phyloP scores from a whole-genome alignment of 139 green algal genomes.

The Mychonastes homosphaera region DNA sequence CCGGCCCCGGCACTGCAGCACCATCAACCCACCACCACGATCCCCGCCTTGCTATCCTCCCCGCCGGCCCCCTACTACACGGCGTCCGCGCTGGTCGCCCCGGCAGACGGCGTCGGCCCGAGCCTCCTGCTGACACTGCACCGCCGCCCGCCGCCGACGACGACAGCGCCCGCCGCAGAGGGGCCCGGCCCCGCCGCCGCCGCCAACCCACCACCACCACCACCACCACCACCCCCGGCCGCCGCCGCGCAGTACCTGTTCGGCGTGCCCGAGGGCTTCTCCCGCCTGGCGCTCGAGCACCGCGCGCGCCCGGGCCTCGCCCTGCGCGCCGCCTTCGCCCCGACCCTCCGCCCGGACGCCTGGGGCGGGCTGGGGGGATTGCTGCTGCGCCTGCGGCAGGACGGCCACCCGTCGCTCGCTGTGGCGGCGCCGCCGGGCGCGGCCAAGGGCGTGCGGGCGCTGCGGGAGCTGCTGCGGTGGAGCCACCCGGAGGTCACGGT shows the following conservation, averaged over 20 bases:
- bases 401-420: conserved; percentile 45
- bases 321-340: conserved; percentile 28
- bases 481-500: conserved; percentile 36
- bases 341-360: background rate
- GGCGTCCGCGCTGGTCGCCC: conserved; percentile 31
- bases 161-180: background rate
- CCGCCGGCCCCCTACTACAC: too few relatives aligned
- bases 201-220: conserved; percentile 7
- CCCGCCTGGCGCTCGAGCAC: conserved; percentile 60
- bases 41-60: too few relatives aligned
- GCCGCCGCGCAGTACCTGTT: conserved; percentile 50
- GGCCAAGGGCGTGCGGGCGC: conserved; percentile 11
- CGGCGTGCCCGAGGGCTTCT: conserved; percentile 52
- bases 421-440: conserved; percentile 43
- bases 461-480: conserved; percentile 47
- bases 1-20: too few relatives aligned
- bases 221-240: background rate
- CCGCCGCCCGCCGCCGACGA: background rate
- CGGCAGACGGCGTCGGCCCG: conserved; percentile 41
- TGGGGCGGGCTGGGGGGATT: conserved; percentile 42
- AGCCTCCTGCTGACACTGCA: conserved; percentile 32
- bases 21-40: too few relatives aligned
- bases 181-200: background rate
- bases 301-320: conserved; percentile 32
- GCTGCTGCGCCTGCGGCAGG: conserved; percentile 53